Percentiles rank a stretch among this genome's conserved stretches.
phyloP scores from a whole-genome alignment of 371 early-diverging fungal species.

The Saksenaea oblongispora region DNA sequence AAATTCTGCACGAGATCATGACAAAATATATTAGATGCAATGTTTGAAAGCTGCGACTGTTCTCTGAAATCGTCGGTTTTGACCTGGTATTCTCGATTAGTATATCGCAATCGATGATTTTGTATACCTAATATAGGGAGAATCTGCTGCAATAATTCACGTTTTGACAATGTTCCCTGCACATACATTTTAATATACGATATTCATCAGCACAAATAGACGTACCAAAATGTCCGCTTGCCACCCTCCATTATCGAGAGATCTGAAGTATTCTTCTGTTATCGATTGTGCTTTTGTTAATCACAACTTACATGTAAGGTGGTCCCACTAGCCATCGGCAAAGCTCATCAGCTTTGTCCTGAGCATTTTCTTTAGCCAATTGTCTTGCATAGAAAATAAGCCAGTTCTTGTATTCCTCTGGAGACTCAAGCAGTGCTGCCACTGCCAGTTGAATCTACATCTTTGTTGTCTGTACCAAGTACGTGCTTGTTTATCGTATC shows the following conservation, averaged over 20 bases:
- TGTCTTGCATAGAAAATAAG: conserved; percentile 68
- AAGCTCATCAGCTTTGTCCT: conserved; percentile 67
- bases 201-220: neutral
- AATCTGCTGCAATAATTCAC: conserved; percentile 33
- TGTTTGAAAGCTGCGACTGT: conserved; percentile 12
- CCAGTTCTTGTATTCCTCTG: conserved; percentile 67
- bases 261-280: neutral
- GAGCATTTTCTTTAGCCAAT: conserved; percentile 67
- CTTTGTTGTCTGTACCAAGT: neutral
- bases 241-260: conserved; percentile 33
- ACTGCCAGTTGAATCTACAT: conserved; percentile 64
- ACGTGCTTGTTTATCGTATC: neutral
- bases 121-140: conserved; percentile 31
- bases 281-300: no score
- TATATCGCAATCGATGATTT: neutral
- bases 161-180: conserved; percentile 37
- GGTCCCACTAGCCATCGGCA: conserved; percentile 73
- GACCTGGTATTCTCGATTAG: neutral
- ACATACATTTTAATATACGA: neutral
- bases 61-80: conserved; percentile 15
- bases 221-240: conserved; percentile 39
- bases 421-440: conserved; percentile 58
- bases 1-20: neutral
- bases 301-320: conserved; percentile 44
- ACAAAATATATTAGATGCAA: conserved; percentile 1